phyloP scores from a whole-genome alignment of 305 asterid species.

The Nicotiana rustica region DNA sequence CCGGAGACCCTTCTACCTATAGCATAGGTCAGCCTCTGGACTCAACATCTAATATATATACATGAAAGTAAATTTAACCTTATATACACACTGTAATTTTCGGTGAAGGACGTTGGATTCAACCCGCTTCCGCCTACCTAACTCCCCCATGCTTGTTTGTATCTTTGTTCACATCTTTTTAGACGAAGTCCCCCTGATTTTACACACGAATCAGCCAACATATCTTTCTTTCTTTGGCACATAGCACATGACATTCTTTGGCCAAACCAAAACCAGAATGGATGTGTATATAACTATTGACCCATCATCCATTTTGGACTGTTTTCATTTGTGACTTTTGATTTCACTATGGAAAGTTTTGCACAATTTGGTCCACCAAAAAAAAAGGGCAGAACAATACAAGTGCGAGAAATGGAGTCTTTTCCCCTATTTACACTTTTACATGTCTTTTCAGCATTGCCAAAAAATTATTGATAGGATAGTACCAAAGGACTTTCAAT shows the following conservation, averaged over 20 bases:
- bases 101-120: too few species aligned
- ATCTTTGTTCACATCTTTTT: slow-evolving; percentile 13
- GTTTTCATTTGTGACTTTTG: not conserved
- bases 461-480: not conserved
- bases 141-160: not conserved
- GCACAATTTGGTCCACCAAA: not conserved
- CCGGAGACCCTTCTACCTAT: too few species aligned
- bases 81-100: too few species aligned
- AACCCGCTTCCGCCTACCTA: too few species aligned
- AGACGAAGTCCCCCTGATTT: slow-evolving; percentile 15
- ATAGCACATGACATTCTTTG: slow-evolving; percentile 29
- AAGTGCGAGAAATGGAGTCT: slow-evolving; percentile 9
- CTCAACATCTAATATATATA: too few species aligned
- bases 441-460: slow-evolving; percentile 6
- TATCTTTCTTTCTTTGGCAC: slow-evolving; percentile 13
- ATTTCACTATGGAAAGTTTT: slow-evolving; percentile 24
- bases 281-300: slow-evolving; percentile 16
- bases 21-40: too few species aligned
- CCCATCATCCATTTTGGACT: slow-evolving; percentile 30
- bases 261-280: slow-evolving; percentile 24
- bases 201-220: slow-evolving; percentile 22
- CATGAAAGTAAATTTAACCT: too few species aligned
- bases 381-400: slow-evolving; percentile 6
- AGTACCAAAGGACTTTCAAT: not conserved
- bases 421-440: slow-evolving; percentile 13